A percentile compares a stretch with the other conserved stretches of the same genome.
These are phyloP conservation scores for Boletus eberwhitei DNA, from an alignment of 768 basidiomycete species.

Conservation along the genomic window DNA sequence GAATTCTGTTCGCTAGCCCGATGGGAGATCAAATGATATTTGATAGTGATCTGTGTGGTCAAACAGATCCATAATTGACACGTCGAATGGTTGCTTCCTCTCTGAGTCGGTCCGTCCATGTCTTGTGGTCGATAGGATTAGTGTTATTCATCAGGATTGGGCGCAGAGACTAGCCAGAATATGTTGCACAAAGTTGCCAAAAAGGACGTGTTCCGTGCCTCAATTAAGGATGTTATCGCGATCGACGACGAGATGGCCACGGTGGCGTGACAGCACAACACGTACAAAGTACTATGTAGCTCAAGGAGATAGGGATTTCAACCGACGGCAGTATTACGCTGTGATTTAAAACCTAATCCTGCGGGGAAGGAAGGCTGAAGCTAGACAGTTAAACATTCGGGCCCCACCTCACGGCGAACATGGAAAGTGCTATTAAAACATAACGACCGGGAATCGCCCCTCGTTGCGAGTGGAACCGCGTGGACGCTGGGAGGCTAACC, in stretches of 20 bases:
- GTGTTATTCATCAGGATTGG: constrained; percentile 13
- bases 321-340: constrained; percentile 31
- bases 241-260: constrained; percentile 25
- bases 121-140: no score
- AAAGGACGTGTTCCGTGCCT: constrained; percentile 18
- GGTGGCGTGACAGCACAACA: constrained; percentile 9
- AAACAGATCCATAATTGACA: not conserved
- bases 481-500: constrained; percentile 26
- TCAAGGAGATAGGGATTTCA: constrained; percentile 59
- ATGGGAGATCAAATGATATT: constrained; percentile 6
- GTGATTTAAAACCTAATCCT: constrained; percentile 9
- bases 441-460: constrained; percentile 10
- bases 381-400: not conserved
- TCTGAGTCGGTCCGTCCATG: not conserved
- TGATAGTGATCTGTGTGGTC: constrained; percentile 6
- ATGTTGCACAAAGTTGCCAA: not conserved
- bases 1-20: not conserved
- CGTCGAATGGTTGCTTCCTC: not conserved
- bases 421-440: constrained; percentile 11
- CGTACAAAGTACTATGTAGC: constrained; percentile 38
- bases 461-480: constrained; percentile 24
- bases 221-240: constrained; percentile 27
- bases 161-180: constrained; percentile 10
- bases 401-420: constrained; percentile 8
- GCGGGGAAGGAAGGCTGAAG: constrained; percentile 16